Percentiles rank a stretch among this genome's conserved stretches.
Conservation (phyloP, 352 stramenopile species). For the Aphanomyces astaci region DNA sequence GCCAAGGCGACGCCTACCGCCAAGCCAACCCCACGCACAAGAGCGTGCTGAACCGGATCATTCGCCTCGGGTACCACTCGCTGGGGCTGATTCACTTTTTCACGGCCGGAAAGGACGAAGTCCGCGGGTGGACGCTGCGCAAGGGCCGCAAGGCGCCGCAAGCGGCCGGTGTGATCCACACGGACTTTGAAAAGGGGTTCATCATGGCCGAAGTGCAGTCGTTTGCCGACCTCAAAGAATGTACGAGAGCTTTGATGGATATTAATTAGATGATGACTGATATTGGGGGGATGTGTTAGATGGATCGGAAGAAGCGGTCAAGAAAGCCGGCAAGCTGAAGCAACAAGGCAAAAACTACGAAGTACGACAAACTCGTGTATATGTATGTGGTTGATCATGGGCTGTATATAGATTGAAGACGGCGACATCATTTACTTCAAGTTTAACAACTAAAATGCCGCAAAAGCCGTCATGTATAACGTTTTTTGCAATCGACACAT, state of each 20-base stretch:
- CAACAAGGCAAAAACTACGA: slow-evolving; percentile 89
- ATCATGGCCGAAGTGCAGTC: slow-evolving; percentile 92
- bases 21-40: slow-evolving; percentile 84
- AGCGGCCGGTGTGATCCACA: slow-evolving; percentile 98
- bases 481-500: no score
- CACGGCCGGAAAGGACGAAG: slow-evolving; percentile 97
- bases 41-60: slow-evolving; percentile 93
- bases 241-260: no score
- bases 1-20: slow-evolving; percentile 52
- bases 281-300: neutral
- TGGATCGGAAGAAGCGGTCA: slow-evolving; percentile 76
- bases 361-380: slow-evolving; percentile 24
- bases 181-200: slow-evolving; percentile 99
- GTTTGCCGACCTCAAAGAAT: slow-evolving; percentile 84
- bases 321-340: slow-evolving; percentile 85
- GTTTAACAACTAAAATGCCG: slow-evolving; percentile 87
- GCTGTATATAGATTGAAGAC: slow-evolving; percentile 44
- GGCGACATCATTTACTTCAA: slow-evolving; percentile 90
- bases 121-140: slow-evolving; percentile 98
- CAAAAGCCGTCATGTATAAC: no score
- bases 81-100: slow-evolving; percentile 99
- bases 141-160: slow-evolving; percentile 94
- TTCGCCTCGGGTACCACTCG: slow-evolving; percentile 96
- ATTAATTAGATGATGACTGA: no score
- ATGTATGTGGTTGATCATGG: neutral